These are phyloP conservation scores for Globisporangium yorkense DNA, from an alignment of 352 stramenopile species.

Conservation along the genomic window DNA sequence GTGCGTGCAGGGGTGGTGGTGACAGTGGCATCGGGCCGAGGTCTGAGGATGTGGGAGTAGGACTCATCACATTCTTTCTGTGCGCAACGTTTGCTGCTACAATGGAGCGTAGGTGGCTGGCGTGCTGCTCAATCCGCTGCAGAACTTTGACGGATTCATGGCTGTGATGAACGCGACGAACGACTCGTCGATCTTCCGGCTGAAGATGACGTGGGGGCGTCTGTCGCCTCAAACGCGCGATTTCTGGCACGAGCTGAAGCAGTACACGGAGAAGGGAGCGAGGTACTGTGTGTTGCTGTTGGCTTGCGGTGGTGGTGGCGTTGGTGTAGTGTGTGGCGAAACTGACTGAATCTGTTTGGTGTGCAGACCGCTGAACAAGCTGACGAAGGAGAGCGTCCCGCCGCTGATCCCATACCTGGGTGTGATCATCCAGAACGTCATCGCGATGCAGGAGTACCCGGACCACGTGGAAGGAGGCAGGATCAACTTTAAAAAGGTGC, in stretches of 20 bases:
- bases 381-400: conserved; percentile 63
- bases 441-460: conserved; percentile 78
- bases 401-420: conserved; percentile 82
- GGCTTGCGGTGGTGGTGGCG: background rate
- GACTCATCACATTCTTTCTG: background rate
- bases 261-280: conserved; percentile 78
- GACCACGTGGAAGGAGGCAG: conserved; percentile 68
- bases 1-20: conserved; percentile 14
- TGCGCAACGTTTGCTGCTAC: too few relatives aligned
- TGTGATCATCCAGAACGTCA: conserved; percentile 82
- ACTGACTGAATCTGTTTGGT: background rate
- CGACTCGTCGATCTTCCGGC: conserved; percentile 78
- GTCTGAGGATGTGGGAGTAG: background rate
- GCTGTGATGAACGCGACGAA: conserved; percentile 88
- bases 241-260: conserved; percentile 80
- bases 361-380: conserved; percentile 57
- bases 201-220: conserved; percentile 84
- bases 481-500: conserved; percentile 86
- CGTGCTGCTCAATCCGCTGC: conserved; percentile 63
- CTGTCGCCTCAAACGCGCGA: conserved; percentile 63
- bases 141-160: conserved; percentile 88
- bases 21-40: too few relatives aligned
- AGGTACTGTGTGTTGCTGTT: conserved; percentile 17
- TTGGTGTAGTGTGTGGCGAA: too few relatives aligned
- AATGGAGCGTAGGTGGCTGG: conserved; percentile 41